These are phyloP conservation scores for Trichoderma semiorbis DNA, from an alignment of 2,329 filamentous ascomycete species.

Conservation along the genomic window DNA sequence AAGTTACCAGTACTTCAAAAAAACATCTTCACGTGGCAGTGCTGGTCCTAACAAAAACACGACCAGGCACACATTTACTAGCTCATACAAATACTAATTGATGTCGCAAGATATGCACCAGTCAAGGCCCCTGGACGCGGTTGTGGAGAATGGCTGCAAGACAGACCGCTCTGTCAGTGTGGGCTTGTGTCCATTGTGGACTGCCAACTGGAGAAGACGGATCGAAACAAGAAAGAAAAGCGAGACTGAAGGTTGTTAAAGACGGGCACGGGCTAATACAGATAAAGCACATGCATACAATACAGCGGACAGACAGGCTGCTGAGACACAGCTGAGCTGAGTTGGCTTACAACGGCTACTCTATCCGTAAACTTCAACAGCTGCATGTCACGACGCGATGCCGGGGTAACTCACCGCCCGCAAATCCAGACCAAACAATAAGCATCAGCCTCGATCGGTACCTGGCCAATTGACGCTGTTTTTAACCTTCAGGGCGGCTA, in stretches of 20 bases:
- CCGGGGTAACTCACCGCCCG: not conserved
- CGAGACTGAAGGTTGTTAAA: not conserved
- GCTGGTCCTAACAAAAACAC: not conserved
- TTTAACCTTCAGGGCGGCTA: not conserved
- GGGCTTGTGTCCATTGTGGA: not conserved
- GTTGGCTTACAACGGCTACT: not conserved
- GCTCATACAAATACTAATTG: not conserved
- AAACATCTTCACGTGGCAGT: not conserved
- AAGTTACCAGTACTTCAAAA: not conserved
- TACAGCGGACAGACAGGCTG: not conserved
- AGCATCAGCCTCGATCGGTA: slow-evolving; percentile 17
- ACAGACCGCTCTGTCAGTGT: slow-evolving; percentile 2
- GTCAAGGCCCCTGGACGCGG: slow-evolving; percentile 22
- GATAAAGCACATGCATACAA: not conserved
- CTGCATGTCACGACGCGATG: not conserved
- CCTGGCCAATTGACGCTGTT: not conserved
- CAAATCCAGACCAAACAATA: not conserved
- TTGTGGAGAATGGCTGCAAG: slow-evolving; percentile 9
- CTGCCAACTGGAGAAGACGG: not conserved
- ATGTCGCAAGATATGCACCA: slow-evolving; percentile 22
- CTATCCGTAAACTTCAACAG: not conserved
- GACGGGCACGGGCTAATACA: not conserved
- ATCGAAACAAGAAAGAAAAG: not conserved
- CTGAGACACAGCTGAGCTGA: not conserved
- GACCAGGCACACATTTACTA: not conserved